phyloP scores from a whole-genome alignment of 352 stramenopile genomes.

The Pythium dissimile region DNA sequence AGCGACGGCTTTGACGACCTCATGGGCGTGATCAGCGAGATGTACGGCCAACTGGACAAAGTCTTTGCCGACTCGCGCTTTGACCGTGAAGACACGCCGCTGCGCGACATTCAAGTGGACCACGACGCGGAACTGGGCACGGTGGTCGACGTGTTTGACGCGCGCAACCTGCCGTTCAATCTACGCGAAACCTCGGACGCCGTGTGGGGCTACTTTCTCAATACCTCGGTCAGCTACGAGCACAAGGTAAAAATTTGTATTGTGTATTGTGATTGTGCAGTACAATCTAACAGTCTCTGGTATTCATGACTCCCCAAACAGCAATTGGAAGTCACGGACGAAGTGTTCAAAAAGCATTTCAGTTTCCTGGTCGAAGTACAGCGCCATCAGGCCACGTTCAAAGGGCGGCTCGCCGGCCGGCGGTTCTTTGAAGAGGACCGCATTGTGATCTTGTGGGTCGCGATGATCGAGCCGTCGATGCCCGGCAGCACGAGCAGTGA shows the following conservation, averaged over 20 bases:
- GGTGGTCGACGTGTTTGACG: conserved; percentile 23
- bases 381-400: conserved; percentile 14
- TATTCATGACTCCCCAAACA: neutral
- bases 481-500: conserved; percentile 6
- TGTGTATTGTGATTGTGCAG: too few species aligned
- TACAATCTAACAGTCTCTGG: too few species aligned
- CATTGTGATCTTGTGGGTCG: conserved; percentile 22
- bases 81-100: conserved; percentile 1
- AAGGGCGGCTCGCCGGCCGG: conserved; percentile 12
- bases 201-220: conserved; percentile 23
- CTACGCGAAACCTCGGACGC: conserved; percentile 13
- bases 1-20: conserved; percentile 16
- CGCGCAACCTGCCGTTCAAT: conserved; percentile 20
- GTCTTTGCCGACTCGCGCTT: conserved; percentile 16
- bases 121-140: conserved; percentile 7
- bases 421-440: conserved; percentile 22
- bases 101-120: conserved; percentile 19
- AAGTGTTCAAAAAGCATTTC: conserved; percentile 23
- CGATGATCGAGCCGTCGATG: conserved; percentile 25
- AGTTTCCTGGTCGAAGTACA: conserved; percentile 18
- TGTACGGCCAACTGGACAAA: conserved; percentile 4
- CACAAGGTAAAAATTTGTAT: conserved; percentile 18
- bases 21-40: conserved; percentile 11
- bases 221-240: conserved; percentile 11
- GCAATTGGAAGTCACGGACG: conserved; percentile 19